A percentile compares a stretch with the other conserved stretches of the same genome.
phyloP scores from a whole-genome alignment of 2,329 filamentous ascomycete species.

The Verticillium nubilum region DNA sequence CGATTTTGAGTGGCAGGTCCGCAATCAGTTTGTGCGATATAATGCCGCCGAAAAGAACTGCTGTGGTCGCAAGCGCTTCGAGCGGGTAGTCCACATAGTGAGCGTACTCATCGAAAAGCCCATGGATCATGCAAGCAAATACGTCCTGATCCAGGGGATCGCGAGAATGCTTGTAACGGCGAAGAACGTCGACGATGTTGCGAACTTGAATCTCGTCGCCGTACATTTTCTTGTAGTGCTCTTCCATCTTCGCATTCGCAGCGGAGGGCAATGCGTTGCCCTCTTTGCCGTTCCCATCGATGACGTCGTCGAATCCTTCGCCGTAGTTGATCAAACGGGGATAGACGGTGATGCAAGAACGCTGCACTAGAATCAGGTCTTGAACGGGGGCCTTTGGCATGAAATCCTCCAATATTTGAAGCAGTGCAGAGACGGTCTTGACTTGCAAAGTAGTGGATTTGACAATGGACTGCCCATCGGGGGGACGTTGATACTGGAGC shows the following conservation, averaged over 20 bases:
- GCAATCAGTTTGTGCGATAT: conserved; percentile 91
- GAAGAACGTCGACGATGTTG: conserved; percentile 77
- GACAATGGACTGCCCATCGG: conserved; percentile 51
- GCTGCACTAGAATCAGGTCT: conserved; percentile 75
- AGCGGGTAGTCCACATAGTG: conserved; percentile 94
- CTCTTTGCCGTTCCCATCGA: conserved; percentile 75
- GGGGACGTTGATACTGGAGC: conserved; percentile 62
- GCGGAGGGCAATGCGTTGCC: conserved; percentile 75
- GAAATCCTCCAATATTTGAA: conserved; percentile 73
- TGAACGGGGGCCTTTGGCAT: conserved; percentile 52
- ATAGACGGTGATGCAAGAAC: conserved; percentile 86
- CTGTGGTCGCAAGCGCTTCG: conserved; percentile 92
- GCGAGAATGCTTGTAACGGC: conserved; percentile 81
- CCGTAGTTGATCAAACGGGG: conserved; percentile 95
- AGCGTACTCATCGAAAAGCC: conserved; percentile 92
- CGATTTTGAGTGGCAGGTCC: conserved; percentile 84
- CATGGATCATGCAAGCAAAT: conserved; percentile 98
- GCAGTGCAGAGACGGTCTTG: conserved; percentile 75
- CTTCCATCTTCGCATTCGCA: conserved; percentile 90
- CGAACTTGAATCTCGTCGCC: conserved; percentile 82
- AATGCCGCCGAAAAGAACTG: conserved; percentile 92
- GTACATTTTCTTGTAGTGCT: conserved; percentile 98
- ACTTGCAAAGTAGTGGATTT: conserved; percentile 70
- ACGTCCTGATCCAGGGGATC: conserved; percentile 85
- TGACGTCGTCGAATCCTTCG: conserved; percentile 85